phyloP scores from a whole-genome alignment of 441 rosid genomes.

The Geranium incanum region DNA sequence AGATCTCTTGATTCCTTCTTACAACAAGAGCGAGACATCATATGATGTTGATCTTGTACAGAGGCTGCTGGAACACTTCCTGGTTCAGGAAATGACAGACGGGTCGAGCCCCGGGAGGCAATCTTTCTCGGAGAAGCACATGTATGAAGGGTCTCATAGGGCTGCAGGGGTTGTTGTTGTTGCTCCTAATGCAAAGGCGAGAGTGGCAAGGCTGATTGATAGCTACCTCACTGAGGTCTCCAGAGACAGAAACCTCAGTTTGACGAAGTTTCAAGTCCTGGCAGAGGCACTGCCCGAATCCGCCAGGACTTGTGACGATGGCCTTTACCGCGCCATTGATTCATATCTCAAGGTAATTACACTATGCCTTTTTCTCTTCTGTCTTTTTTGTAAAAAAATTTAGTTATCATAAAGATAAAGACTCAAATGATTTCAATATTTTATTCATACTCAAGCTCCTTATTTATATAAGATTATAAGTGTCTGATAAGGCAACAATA shows the following conservation, averaged over 20 bases:
- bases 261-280: conserved; percentile 84
- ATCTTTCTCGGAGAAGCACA: conserved; percentile 47
- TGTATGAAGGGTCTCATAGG: conserved; percentile 42
- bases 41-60: conserved; percentile 90
- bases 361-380: background rate
- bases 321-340: conserved; percentile 85
- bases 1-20: conserved; percentile 73
- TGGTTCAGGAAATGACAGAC: conserved; percentile 84
- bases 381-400: too few relatives aligned
- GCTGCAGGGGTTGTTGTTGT: conserved; percentile 24
- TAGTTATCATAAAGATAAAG: too few relatives aligned
- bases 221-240: conserved; percentile 90
- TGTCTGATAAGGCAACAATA: too few relatives aligned
- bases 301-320: conserved; percentile 86
- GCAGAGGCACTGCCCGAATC: conserved; percentile 91
- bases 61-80: conserved; percentile 84
- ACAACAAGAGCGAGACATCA: conserved; percentile 53
- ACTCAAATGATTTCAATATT: too few relatives aligned
- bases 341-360: conserved; percentile 78
- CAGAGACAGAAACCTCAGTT: conserved; percentile 66
- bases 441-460: too few relatives aligned
- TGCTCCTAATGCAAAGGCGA: conserved; percentile 62
- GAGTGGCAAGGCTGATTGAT: conserved; percentile 89
- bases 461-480: too few relatives aligned
- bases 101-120: conserved; percentile 62